Evolutionary conservation across 2,329 filamentous ascomycete genomes (phyloP), one percentile per base, ranked within the genome.

Genomic region (Apiospora rasikravindrae): DNA sequence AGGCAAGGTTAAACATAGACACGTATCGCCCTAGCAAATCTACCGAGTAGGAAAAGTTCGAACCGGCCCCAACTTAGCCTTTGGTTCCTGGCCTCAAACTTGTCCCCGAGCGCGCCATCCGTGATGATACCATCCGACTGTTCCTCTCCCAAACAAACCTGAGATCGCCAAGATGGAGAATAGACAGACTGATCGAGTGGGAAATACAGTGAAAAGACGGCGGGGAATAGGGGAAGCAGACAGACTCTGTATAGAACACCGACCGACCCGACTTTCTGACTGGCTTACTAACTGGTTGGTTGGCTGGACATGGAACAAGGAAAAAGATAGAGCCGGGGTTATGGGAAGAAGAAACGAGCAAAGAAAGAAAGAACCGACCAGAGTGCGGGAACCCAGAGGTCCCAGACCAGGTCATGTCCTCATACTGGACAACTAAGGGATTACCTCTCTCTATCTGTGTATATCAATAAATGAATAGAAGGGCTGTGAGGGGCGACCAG

Each of bases 61-160:
- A 64, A n/a, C 10, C 29, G 24, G 8, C n/a, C 19, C 19, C 22
- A 40, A 22, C 8, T 64, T 64, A 40, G 33, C 40, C 33, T 64
- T 64, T 64, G 57, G 57, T 64, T 40, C 57, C 57, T 64, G 57
- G 33, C 33, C 57, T 40, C 19, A 40, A 64, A 40, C 33, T 33
- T 11, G 19, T n/a, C 19, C 57, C 57, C 57, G 33, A 64, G 19
- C 57, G 57, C 33, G 33, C 33, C 40, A 42, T 42, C 10, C 19
- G 33, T 14, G 19, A 64, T 64, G 33, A 64, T 13, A 42, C 40
- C 40, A 42, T 64, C 57, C 40, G 57, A 64, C 7, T 40, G 57
- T 64, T 40, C 11, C 10, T 24, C 26, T 26, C 45, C 45, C n/a
- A n/a, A 22, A 7, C 26, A 10, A 33, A 22, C 29, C 57, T 14